Conservation (phyloP, 2,329 filamentous ascomycete species). For the Coleophoma crateriformis region DNA sequence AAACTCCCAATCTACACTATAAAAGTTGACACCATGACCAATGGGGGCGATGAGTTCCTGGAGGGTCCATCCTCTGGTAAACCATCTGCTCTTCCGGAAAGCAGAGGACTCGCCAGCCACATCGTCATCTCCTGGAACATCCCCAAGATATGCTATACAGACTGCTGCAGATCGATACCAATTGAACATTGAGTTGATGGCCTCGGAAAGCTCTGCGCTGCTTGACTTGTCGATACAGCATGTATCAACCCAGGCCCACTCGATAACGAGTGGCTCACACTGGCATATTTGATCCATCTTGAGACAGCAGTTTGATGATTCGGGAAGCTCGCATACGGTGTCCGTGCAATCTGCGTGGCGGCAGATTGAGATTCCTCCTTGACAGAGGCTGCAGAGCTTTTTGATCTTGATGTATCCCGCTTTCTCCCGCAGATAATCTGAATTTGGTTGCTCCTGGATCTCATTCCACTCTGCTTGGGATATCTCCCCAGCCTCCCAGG, state of each 20-base stretch:
- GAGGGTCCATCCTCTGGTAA: too few species aligned
- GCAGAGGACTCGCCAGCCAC: not conserved
- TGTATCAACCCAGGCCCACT: not conserved
- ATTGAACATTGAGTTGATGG: too few species aligned
- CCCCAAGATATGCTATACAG: not conserved
- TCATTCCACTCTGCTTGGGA: too few species aligned
- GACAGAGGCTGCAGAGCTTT: not conserved
- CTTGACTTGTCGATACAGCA: too few species aligned
- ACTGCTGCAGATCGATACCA: not conserved
- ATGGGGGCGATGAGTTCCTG: not conserved
- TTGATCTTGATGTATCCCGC: too few species aligned
- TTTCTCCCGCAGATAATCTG: too few species aligned
- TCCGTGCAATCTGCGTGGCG: not conserved
- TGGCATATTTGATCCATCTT: not conserved
- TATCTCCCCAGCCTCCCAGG: too few species aligned
- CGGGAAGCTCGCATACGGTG: not conserved
- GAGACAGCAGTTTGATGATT: not conserved
- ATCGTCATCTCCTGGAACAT: not conserved
- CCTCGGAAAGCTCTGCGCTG: too few species aligned
- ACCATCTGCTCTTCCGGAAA: not conserved
- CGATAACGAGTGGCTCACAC: not conserved
- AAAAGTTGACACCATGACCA: too few species aligned
- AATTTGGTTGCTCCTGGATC: too few species aligned
- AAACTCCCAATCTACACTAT: too few species aligned
- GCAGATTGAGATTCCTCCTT: not conserved